phyloP scores from a whole-genome alignment of 805 yeast species.

The Metschnikowia noctiluminum region DNA sequence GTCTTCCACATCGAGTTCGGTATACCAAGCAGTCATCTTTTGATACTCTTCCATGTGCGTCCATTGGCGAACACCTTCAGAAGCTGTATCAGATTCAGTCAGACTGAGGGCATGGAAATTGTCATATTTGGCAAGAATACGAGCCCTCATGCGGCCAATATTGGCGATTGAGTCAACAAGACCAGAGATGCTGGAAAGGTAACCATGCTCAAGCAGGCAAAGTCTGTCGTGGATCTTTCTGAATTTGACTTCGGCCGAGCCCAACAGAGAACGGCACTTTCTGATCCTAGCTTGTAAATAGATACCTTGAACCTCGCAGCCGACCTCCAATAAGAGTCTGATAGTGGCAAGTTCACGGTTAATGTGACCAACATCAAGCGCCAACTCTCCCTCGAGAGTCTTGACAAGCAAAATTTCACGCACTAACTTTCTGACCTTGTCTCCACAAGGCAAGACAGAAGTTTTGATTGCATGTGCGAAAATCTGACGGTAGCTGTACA shows the following conservation, averaged over 20 bases:
- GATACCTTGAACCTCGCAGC: not conserved
- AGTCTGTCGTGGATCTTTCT: not conserved
- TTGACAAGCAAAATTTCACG: conserved; percentile 1
- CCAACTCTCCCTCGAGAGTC: not conserved
- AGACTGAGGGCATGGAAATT: conserved; percentile 1
- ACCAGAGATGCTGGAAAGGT: not conserved
- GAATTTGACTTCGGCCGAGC: not conserved
- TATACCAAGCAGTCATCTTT: conserved; percentile 3
- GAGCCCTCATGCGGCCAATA: not conserved
- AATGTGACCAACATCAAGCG: not conserved
- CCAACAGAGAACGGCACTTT: not conserved
- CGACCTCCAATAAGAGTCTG: not conserved
- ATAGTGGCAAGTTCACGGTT: not conserved
- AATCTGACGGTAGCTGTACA: conserved; percentile 1
- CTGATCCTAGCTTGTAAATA: not conserved
- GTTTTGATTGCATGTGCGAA: conserved; percentile 1
- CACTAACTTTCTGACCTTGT: conserved; percentile 1
- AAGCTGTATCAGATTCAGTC: not conserved
- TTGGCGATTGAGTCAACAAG: not conserved
- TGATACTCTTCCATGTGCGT: conserved; percentile 4
- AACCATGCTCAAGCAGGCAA: not conserved
- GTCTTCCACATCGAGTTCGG: not conserved
- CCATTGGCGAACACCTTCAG: not conserved
- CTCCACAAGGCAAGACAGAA: conserved; percentile 7
- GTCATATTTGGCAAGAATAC: conserved; percentile 2